Conservation (phyloP, 108 stramenopile genomes). For the Cyclotella atomus region DNA sequence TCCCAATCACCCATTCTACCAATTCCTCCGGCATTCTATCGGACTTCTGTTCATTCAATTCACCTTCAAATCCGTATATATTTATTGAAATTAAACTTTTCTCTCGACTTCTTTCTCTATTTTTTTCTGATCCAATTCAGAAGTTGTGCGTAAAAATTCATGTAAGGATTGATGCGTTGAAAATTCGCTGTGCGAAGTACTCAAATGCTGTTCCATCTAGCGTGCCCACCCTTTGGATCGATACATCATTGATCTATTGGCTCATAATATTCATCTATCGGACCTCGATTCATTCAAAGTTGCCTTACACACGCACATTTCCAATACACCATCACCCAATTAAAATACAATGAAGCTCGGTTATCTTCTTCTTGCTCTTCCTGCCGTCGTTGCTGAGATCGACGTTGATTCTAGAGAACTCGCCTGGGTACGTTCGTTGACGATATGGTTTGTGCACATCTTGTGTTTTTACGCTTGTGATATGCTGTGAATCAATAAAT, state of each 20-base stretch:
- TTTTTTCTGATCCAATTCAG: neutral
- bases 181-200: neutral
- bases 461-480: neutral
- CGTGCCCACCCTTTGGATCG: no score
- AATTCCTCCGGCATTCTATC: neutral
- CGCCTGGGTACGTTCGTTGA: neutral
- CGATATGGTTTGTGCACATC: neutral
- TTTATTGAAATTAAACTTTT: neutral
- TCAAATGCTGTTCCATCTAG: no score
- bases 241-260: no score
- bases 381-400: neutral
- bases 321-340: neutral
- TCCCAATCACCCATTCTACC: neutral
- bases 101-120: neutral
- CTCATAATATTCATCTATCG: no score
- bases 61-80: neutral
- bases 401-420: neutral
- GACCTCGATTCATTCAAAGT: neutral
- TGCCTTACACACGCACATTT: neutral
- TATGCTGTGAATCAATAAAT: neutral
- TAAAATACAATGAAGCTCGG: slow-evolving; percentile 2
- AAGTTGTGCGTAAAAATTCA: neutral
- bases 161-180: neutral
- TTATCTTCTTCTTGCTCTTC: neutral
- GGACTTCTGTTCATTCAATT: neutral